Base-by-base conservation (phyloP, 164 flowering plant genomes). In the Liriodendron chinense region DNA sequence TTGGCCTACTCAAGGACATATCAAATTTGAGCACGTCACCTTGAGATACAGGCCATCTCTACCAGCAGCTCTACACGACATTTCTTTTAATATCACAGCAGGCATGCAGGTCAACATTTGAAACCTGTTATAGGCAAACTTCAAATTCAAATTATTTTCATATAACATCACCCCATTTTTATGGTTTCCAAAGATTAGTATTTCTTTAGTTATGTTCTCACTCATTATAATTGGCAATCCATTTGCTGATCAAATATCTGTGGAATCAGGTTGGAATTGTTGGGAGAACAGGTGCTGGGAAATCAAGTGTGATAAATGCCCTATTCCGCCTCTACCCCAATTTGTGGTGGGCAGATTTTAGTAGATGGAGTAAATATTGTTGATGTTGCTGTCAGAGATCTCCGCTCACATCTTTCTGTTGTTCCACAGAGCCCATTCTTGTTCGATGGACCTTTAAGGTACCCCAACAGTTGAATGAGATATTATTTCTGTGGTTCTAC, bases 261-360 rank as follows among this genome's bases (percentile, higher is more conserved):
- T 65, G 62, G 61, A n/a, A 59, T 77, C 82, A 96, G 98, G 96
- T 94, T 82, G 99, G 98, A 77, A 82, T 96, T 68, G 81, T 96
- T 82, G 99, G 99, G 79, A 90, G 99, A 85, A 96, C 99, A 18
- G 99, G 98, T 63, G 99, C 99, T 71, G 99, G 99, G 79, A 96
- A 96, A 84, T 96, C 99, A 72, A 94, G 98, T 70, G 73, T 94
- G 68, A 59, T 96, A 80, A 94, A 92, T 85, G 94, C 94, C 63
- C 89, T 96, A 50, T 93, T 93, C 72, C 97, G 98, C 78, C 94
- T 96, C 18, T 4, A 86, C 82, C 71, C 92, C 94, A 74, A 80
- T 94, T 68, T 86, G 86, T 77, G 76, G 79, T 21, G 99, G 99
- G 22, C 43, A 73, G 62, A 89, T 96, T 72, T 64, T 90, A 72